Base-by-base conservation (phyloP, 2,329 filamentous ascomycete genomes). In the Hypoxylon sp. region DNA sequence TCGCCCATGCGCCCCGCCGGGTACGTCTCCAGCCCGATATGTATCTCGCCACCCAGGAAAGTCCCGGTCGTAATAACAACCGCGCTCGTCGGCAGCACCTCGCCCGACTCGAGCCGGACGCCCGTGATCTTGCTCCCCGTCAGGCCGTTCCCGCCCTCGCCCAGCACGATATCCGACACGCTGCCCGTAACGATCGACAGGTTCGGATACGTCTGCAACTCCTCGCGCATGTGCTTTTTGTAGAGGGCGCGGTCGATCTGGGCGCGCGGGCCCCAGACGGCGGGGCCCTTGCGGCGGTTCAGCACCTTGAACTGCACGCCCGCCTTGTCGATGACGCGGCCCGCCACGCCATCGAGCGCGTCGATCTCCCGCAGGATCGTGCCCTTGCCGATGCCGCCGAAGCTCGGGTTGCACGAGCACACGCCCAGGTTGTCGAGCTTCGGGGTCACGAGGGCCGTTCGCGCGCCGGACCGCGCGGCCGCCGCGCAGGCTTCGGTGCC, bases 321-420 rank as follows among this genome's bases (percentile, higher is more conserved):
- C 2, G 95, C 91, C 76, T 95, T 94, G 79, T 99, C 95, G 62
- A 97, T 93, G 20, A 97, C 90, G 34, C 92, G 87, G 0, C 93
- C 94, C 0, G 93, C 90, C 19, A 99, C 82, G 0, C 95, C 95
- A 74, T 98, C 95, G 62, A 99, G 83, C 0, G 95, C 95, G 80
- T 99, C 95, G 30, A 99, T 90, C 78, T 99, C 95, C 43, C 94
- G 89, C 52, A 99, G 82, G 82, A 99, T 97, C 8, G 92, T 98
- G 15, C 95, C 95, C 77, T 99, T 99, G 46, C 95, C 95, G 71
- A 99, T 98, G n/a, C 95, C 95, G 39, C 95, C 95, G 74, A 99
- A 97, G 68, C 93, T 97, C 1, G 94, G 94, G 76, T 98, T 98
- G 80, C 94, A 98, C 34, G 94, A 97, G 80, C 94, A 98, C 28